These are phyloP conservation scores for Paecilomyces sp. DNA, from an alignment of 2,329 filamentous ascomycete genomes.

Conservation along the genomic window DNA sequence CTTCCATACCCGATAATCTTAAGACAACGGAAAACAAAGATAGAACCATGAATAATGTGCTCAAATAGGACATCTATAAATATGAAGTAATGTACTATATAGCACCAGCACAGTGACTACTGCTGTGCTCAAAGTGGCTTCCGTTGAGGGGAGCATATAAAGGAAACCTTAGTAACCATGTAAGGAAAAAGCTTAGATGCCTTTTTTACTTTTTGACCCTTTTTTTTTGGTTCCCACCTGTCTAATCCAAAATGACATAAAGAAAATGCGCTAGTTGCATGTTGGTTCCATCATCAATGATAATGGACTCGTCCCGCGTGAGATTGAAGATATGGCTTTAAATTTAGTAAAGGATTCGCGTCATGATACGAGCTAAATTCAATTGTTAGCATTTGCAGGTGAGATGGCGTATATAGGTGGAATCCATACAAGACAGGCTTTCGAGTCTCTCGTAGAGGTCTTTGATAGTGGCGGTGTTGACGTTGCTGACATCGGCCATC, in stretches of 20 bases:
- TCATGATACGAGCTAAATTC: slow-evolving; percentile 37
- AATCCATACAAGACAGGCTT: slow-evolving; percentile 63
- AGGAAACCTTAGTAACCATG: slow-evolving; percentile 1
- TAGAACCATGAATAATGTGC: background rate
- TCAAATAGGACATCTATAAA: background rate
- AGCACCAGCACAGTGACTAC: background rate
- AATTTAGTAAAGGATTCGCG: slow-evolving; percentile 35
- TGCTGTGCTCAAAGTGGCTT: background rate
- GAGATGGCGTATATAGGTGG: background rate
- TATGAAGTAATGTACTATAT: background rate
- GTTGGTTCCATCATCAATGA: background rate
- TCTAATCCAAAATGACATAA: background rate
- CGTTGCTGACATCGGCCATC: slow-evolving; percentile 93
- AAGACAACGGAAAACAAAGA: background rate
- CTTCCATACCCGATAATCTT: background rate
- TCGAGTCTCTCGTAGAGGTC: slow-evolving; percentile 79
- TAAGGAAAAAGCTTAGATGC: no score
- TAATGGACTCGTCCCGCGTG: background rate
- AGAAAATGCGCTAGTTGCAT: background rate
- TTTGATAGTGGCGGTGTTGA: slow-evolving; percentile 73
- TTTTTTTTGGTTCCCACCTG: slow-evolving; percentile 7
- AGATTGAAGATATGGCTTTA: slow-evolving; percentile 4
- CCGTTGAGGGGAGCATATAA: slow-evolving; percentile 11
- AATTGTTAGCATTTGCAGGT: slow-evolving; percentile 5
- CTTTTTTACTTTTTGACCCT: slow-evolving; percentile 2